phyloP scores from a whole-genome alignment of 257 asterid genomes.

The Mitragyna speciosa region DNA sequence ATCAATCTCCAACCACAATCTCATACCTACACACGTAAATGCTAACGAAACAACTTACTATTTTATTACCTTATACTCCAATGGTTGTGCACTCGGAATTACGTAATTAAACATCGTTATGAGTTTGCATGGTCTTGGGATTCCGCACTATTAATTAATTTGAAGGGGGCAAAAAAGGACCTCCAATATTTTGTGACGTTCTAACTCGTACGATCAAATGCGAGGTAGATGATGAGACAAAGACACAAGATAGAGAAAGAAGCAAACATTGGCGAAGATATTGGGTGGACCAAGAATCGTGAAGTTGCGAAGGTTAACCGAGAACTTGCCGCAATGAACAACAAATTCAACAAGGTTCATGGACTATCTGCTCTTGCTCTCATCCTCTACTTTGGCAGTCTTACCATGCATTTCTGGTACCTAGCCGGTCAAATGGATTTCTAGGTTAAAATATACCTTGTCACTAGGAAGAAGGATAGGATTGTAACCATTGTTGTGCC shows the following conservation, averaged over 20 bases:
- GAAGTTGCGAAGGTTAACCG: conserved; percentile 84
- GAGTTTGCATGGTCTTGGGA: no score
- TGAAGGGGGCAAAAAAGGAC: no score
- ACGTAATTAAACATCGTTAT: no score
- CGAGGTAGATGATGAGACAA: conserved; percentile 88
- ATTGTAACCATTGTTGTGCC: neutral
- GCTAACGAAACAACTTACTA: neutral
- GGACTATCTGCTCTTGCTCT: conserved; percentile 98
- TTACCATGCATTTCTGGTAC: conserved; percentile 93
- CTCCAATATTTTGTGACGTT: no score
- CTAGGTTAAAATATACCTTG: conserved; percentile 27
- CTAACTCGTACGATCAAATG: conserved; percentile 1
- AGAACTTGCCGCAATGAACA: conserved; percentile 93
- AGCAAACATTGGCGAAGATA: conserved; percentile 81
- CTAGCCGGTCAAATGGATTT: conserved; percentile 73
- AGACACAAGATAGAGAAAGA: conserved; percentile 96
- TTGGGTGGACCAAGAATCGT: conserved; percentile 91
- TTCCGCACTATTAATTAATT: no score
- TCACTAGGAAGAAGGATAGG: neutral
- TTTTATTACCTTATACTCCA: neutral
- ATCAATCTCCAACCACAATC: no score
- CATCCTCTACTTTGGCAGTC: conserved; percentile 81
- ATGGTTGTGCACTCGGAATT: no score
- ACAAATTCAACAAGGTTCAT: conserved; percentile 94
- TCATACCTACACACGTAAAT: conserved; percentile 1